A percentile compares a stretch with the other conserved stretches of the same genome.
Evolutionary conservation across 1,284 basidiomycete genomes (phyloP).

Genomic region (Xerocomus tenax): DNA sequence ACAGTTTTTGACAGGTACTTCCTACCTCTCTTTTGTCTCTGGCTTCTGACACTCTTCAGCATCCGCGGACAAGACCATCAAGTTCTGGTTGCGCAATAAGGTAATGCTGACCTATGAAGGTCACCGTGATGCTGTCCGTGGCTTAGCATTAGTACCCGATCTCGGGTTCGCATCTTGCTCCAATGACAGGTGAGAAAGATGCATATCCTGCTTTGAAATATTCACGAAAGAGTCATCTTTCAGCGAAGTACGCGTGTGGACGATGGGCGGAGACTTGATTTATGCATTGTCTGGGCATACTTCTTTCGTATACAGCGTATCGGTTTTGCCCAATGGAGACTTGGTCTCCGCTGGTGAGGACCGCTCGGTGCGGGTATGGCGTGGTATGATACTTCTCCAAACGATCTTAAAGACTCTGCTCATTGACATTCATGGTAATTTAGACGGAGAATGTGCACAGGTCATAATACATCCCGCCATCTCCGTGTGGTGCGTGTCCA

Average conservation of each 20-base stretch:
- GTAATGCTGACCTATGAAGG: constrained; percentile 69
- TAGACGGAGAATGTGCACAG: constrained; percentile 73
- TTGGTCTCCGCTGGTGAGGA: constrained; percentile 78
- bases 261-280: constrained; percentile 68
- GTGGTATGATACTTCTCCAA: constrained; percentile 34
- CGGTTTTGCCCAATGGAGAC: constrained; percentile 69
- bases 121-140: constrained; percentile 87
- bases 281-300: constrained; percentile 86
- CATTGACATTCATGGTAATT: constrained; percentile 4
- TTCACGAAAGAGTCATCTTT: constrained; percentile 1
- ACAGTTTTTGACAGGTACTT: constrained; percentile 80
- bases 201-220: constrained; percentile 2
- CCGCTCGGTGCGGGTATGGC: constrained; percentile 74
- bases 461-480: constrained; percentile 87
- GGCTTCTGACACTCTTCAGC: constrained; percentile 40
- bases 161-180: constrained; percentile 91
- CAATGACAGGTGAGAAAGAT: constrained; percentile 69
- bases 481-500: constrained; percentile 86
- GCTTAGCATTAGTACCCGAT: constrained; percentile 69
- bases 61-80: constrained; percentile 93
- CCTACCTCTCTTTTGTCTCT: background rate
- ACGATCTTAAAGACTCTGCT: background rate
- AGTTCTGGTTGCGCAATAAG: constrained; percentile 77
- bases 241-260: constrained; percentile 89
- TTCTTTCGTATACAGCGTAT: constrained; percentile 90